Evolutionary conservation across 169 alveolate genomes (phyloP).

Genomic region (Cryptosporidium ubiquitum): DNA sequence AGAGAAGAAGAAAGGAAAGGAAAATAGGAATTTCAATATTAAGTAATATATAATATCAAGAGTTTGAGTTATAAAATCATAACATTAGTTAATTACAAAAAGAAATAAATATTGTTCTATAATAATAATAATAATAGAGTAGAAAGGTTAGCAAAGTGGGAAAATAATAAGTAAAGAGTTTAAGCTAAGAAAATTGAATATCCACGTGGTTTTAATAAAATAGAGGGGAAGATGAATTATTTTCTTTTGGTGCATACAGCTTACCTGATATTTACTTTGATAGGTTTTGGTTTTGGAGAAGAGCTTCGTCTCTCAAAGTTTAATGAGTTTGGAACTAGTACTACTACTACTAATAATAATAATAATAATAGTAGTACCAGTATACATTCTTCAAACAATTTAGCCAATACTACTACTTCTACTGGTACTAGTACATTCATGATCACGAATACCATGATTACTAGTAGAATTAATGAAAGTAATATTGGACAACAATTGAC

Average conservation of each 20-base stretch:
- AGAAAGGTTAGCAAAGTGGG: too few relatives aligned
- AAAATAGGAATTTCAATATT: too few relatives aligned
- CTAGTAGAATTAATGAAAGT: background rate
- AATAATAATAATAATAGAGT: too few relatives aligned
- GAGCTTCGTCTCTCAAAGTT: constrained; percentile 10
- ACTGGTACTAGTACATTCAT: background rate
- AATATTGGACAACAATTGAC: constrained; percentile 10
- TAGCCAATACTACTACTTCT: background rate
- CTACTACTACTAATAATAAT: too few relatives aligned
- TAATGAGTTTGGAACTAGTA: background rate
- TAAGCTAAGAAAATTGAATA: too few relatives aligned
- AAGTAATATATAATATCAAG: too few relatives aligned
- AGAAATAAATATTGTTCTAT: background rate
- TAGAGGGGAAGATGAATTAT: background rate
- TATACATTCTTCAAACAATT: background rate
- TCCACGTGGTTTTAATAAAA: too few relatives aligned
- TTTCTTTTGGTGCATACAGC: background rate
- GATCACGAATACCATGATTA: background rate
- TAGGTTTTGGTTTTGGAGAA: constrained; percentile 8
- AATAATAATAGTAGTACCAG: background rate
- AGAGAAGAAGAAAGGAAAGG: too few relatives aligned
- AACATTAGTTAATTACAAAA: too few relatives aligned
- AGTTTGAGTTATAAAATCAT: too few relatives aligned
- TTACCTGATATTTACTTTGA: background rate
- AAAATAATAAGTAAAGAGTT: too few relatives aligned